Base-by-base conservation (phyloP, 2,329 filamentous ascomycete species). In the Coniochaeta hoffmannii region DNA sequence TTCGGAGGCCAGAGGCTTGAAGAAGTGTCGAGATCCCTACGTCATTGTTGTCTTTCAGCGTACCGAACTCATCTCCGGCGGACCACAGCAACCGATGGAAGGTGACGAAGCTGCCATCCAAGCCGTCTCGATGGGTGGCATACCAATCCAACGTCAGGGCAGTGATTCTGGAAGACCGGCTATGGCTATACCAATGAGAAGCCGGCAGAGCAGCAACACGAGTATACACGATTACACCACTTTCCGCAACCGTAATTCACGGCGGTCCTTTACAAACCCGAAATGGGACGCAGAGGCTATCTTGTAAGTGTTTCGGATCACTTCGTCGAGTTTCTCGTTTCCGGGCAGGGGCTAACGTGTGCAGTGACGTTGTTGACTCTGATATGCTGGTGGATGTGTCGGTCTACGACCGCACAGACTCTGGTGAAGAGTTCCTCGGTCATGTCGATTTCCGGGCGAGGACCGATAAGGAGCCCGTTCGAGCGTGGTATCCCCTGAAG, bases 101-200 rank as follows among this genome's bases (percentile, higher is more conserved):
- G 79, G 85, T 46, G 82, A 86, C 55, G 66, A 78, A 56, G 62
- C 64, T 2, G 63, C 64, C 24, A 62, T 68, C 11, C 53, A 62
- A 4, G 62, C 65, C 19, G 73, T 79, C 55, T 70, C 76, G 24
- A 79, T 79, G 64, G 66, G 66, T n/a, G 78, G 70, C 65, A 73
- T 72, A 65, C 82, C 79, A 61, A 79, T 74, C 63, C 81, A 84
- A 64, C 80, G 87, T 56, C 85, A 88, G 59, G 88, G 86, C 56
- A 94, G 89, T 67, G 90, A 96, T 63, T 87, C 87, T 30, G 89
- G 91, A 28, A 83, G 87, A 53, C 82, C 89, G 5, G 69, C 91
- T 15, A 93, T 97, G 86, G 90, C 91, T 31, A 97, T 99, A 61
- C 94, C 94, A 1, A 97, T 97, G 90, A 87, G 88, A 65, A 97